phyloP scores from a whole-genome alignment of 805 yeast species.

The Ogataea nakhonphanomensis region DNA sequence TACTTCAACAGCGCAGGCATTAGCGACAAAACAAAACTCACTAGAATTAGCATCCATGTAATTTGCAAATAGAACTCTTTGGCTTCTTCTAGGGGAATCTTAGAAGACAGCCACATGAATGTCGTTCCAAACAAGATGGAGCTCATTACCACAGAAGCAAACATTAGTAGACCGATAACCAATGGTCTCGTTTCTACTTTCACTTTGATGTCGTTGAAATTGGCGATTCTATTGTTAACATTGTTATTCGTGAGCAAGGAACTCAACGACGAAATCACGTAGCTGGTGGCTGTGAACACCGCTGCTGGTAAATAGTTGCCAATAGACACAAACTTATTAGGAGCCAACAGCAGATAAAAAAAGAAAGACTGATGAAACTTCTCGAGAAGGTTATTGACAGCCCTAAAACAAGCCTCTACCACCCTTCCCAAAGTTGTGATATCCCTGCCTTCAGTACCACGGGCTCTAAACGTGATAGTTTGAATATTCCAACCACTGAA shows the following conservation, averaged over 20 bases:
- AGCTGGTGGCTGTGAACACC: conserved; percentile 63
- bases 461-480: conserved; percentile 75
- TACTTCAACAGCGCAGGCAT: conserved; percentile 18
- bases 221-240: conserved; percentile 15
- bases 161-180: conserved; percentile 30
- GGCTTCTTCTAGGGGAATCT: conserved; percentile 10
- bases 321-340: conserved; percentile 80
- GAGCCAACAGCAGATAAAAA: conserved; percentile 79
- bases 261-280: conserved; percentile 64
- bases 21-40: conserved; percentile 3
- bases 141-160: conserved; percentile 24
- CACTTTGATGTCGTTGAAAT: conserved; percentile 4
- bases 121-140: conserved; percentile 28
- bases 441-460: conserved; percentile 53
- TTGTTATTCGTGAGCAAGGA: conserved; percentile 46
- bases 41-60: conserved; percentile 14
- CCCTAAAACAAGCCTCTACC: conserved; percentile 80
- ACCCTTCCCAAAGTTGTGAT: conserved; percentile 90
- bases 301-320: conserved; percentile 92
- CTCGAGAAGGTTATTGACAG: conserved; percentile 87
- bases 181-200: conserved; percentile 27
- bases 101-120: conserved; percentile 12
- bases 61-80: conserved; percentile 9
- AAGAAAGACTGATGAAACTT: conserved; percentile 97
- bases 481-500: conserved; percentile 97